A percentile compares a stretch with the other conserved stretches of the same genome.
These are phyloP conservation scores for Tolypocladium tropicale DNA, from an alignment of 2,329 filamentous ascomycete species.

Conservation along the genomic window DNA sequence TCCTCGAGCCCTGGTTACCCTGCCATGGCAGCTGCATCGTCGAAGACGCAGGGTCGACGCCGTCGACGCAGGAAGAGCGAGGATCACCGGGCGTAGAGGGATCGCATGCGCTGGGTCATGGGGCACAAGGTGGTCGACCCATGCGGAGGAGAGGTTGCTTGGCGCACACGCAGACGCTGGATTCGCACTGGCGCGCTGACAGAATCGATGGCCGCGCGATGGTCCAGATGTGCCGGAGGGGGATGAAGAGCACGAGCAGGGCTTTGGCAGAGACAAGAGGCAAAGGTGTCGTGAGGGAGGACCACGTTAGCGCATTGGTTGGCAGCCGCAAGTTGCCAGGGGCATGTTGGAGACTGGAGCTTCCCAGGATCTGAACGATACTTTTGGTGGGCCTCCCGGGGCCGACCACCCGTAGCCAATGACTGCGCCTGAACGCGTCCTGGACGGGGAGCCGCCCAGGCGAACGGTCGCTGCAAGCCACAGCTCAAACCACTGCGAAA, in stretches of 20 bases:
- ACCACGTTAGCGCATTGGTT: background rate
- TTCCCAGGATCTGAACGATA: background rate
- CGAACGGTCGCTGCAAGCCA: background rate
- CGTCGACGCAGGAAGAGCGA: conserved; percentile 9
- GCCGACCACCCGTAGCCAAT: background rate
- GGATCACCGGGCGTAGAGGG: conserved; percentile 5
- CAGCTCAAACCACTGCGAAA: background rate
- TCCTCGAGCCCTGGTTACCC: conserved; percentile 19
- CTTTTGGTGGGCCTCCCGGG: background rate
- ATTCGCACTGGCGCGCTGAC: background rate
- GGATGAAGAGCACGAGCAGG: background rate
- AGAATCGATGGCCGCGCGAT: background rate
- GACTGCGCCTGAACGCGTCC: background rate
- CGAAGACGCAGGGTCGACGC: conserved; percentile 8
- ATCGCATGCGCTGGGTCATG: conserved; percentile 14
- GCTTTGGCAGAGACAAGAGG: background rate
- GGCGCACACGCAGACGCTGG: background rate
- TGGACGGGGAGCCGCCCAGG: background rate
- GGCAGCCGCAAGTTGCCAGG: background rate
- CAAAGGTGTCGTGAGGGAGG: background rate
- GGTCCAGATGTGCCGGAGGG: background rate
- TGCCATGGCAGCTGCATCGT: conserved; percentile 29
- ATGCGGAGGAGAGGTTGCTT: background rate
- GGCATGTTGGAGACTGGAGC: background rate
- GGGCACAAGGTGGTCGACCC: conserved; percentile 1